These are phyloP conservation scores for Chimonanthus praecox DNA, from an alignment of 164 flowering plant species.

Conservation along the genomic window DNA sequence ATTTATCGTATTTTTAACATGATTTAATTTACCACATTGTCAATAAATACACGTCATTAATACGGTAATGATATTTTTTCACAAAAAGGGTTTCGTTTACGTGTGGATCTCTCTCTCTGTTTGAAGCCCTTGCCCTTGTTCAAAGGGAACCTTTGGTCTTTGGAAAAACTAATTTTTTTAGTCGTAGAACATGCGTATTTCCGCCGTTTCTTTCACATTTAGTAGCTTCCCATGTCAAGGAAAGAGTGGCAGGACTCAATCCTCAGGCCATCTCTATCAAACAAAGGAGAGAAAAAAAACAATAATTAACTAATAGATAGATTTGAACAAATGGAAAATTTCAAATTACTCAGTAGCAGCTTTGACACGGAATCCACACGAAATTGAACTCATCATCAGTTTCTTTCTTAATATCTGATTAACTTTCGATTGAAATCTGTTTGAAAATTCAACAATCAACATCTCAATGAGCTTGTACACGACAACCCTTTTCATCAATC, in stretches of 20 bases:
- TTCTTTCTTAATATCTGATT: background rate
- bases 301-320: too few relatives aligned
- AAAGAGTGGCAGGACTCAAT: background rate
- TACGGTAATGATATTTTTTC: too few relatives aligned
- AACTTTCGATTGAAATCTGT: background rate
- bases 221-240: background rate
- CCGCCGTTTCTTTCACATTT: too few relatives aligned
- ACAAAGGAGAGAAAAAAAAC: background rate
- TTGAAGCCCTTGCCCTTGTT: background rate
- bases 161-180: too few relatives aligned
- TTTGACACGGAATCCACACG: background rate
- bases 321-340: too few relatives aligned
- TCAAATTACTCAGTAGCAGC: background rate
- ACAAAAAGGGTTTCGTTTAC: background rate
- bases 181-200: background rate
- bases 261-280: background rate
- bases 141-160: background rate
- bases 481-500: slow-evolving; percentile 3
- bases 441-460: background rate
- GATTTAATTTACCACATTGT: too few relatives aligned
- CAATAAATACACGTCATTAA: too few relatives aligned
- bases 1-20: too few relatives aligned
- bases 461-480: background rate
- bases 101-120: background rate
- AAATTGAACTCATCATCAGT: background rate